Evolutionary conservation across 2,329 filamentous ascomycete species (phyloP).

Genomic region (Zymoseptoria tritici): DNA sequence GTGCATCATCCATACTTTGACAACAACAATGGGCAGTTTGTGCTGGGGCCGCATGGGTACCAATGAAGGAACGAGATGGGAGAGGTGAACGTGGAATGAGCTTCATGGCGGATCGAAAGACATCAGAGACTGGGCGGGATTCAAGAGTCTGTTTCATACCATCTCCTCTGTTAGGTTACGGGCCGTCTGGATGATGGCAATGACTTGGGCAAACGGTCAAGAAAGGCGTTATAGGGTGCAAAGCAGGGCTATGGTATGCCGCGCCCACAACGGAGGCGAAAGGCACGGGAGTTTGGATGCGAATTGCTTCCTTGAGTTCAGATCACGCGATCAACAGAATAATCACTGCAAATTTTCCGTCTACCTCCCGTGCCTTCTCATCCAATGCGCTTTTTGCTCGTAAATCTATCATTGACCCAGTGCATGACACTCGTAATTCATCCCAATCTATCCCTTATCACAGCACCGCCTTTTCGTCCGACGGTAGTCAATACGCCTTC

Average conservation of each 20-base stretch:
- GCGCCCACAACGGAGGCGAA: neutral
- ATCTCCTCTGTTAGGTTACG: slow-evolving; percentile 1
- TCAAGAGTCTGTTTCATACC: neutral
- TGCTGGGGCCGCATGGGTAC: slow-evolving; percentile 1
- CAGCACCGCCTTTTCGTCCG: neutral
- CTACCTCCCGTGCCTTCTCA: neutral
- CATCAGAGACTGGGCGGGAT: neutral
- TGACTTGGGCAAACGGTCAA: neutral
- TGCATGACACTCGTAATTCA: neutral
- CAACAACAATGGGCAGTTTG: slow-evolving; percentile 8
- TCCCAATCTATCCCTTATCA: neutral
- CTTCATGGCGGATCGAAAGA: neutral
- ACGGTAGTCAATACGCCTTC: slow-evolving; percentile 20
- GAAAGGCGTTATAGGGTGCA: slow-evolving; percentile 2
- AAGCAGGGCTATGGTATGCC: neutral
- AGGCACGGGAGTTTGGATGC: neutral
- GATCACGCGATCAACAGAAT: neutral
- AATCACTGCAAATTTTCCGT: slow-evolving; percentile 1
- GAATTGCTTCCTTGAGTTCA: neutral
- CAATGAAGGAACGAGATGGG: neutral
- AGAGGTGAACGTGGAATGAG: neutral
- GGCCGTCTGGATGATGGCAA: neutral
- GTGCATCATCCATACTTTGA: slow-evolving; percentile 76
- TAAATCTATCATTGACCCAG: neutral
- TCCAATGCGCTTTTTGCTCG: neutral